phyloP scores from a whole-genome alignment of 2,329 filamentous ascomycete genomes.

The Sclerotinia spermophila region DNA sequence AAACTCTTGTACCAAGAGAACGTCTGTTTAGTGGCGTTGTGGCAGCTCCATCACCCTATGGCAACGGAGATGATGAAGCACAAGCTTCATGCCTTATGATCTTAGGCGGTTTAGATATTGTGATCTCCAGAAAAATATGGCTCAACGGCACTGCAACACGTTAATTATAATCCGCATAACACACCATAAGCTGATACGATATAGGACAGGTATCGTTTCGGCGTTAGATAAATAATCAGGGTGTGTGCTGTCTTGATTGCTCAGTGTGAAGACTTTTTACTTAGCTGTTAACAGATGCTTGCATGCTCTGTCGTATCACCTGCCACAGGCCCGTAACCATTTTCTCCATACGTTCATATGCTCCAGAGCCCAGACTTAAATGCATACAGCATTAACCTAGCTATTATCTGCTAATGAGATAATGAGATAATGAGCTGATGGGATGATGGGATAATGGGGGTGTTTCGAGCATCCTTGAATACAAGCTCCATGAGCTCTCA shows the following conservation, averaged over 20 bases:
- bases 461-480: background rate
- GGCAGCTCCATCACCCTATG: background rate
- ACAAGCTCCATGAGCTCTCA: background rate
- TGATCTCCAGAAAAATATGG: background rate
- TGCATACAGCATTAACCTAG: conserved; percentile 1
- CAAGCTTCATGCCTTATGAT: conserved; percentile 1
- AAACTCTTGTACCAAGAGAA: background rate
- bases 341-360: conserved; percentile 11
- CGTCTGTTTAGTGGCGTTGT: background rate
- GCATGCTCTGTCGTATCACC: background rate
- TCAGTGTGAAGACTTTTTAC: background rate
- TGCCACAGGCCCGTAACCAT: background rate
- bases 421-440: background rate
- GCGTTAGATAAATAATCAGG: background rate
- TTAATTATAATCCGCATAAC: background rate
- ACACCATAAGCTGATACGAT: background rate
- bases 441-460: background rate
- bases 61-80: conserved; percentile 9
- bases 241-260: background rate
- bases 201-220: background rate
- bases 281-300: conserved; percentile 2
- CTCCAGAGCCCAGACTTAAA: background rate
- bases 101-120: background rate
- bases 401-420: background rate
- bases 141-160: background rate